Base-by-base conservation (phyloP, 352 stramenopile species). In the Globisporangium nunn region DNA sequence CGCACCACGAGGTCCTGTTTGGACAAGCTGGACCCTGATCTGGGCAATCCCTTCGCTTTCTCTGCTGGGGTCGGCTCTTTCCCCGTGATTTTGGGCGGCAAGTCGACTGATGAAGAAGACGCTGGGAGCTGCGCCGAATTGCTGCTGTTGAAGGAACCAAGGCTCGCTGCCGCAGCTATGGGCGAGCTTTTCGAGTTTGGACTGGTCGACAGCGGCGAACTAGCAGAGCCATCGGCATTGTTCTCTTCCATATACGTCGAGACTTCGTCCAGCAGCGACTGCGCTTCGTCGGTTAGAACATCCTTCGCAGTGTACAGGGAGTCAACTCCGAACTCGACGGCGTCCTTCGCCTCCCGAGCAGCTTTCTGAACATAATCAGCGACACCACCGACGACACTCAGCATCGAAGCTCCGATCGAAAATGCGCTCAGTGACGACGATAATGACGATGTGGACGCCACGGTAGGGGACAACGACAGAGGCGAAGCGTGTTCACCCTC, bases 231-330 rank as follows among this genome's bases (percentile, higher is more conserved):
- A 11, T 47, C 54, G 37, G 10, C 18, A 11, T 46, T 37, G 31
- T 37, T 58, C 53, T 63, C 51, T 28, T 91, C 81, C n/a, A 84
- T 78, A 31, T 77, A 72, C 15, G 71, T 74, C 6, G 69, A 80
- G 8, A 91, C 78, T 51, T 85, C 78, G 58, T 85, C 64, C 12
- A 88, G 64, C 31, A 91, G 61, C 0, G 64, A 70, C 46, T 89
- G 70, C 4, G 80, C 75, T 63, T 93, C 80, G 51, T 93, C 82
- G 2, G 76, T 71, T 0, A 91, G 59, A 6, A 63, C 67, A 51
- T 93, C 82, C 52, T 81, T 85, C 3, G 79, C 79, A 12, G 75
- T 88, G 41, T 89, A 88, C 14, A 93, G 55, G 15, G 75, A 81
- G 57, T 93, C 82, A 2, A 93, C 78, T 6, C 77, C 62, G 48